Conservation (phyloP, 345 rosid genomes). For the Turritis glabra region DNA sequence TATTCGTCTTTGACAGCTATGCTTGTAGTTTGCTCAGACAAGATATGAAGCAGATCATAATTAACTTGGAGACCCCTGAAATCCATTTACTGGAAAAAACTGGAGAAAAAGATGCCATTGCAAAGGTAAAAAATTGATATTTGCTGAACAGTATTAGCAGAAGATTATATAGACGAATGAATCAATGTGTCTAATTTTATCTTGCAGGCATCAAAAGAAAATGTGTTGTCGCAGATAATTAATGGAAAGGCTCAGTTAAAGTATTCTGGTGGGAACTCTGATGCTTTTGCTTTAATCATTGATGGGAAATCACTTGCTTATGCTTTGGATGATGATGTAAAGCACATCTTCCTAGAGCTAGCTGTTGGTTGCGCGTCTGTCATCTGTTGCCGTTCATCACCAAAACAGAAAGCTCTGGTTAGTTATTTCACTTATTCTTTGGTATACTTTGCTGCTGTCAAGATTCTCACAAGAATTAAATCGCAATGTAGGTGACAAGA, state of each 20-base stretch:
- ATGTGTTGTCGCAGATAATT: slow-evolving; percentile 60
- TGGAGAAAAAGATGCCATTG: slow-evolving; percentile 59
- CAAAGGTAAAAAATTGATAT: slow-evolving; percentile 55
- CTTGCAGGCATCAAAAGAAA: slow-evolving; percentile 74
- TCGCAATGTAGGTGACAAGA: slow-evolving; percentile 73
- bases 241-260: slow-evolving; percentile 58
- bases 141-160: not conserved
- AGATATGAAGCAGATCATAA: slow-evolving; percentile 93
- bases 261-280: slow-evolving; percentile 53
- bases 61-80: slow-evolving; percentile 69
- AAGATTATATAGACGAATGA: not conserved
- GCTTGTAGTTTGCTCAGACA: slow-evolving; percentile 95
- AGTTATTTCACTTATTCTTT: slow-evolving; percentile 19
- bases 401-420: slow-evolving; percentile 95
- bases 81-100: slow-evolving; percentile 68
- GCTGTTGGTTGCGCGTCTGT: slow-evolving; percentile 88
- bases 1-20: slow-evolving; percentile 55
- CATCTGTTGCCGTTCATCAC: slow-evolving; percentile 96
- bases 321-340: slow-evolving; percentile 78
- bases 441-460: not conserved
- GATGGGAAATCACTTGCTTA: slow-evolving; percentile 95
- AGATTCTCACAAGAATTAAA: slow-evolving; percentile 15
- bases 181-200: not conserved
- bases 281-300: slow-evolving; percentile 80
- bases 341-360: slow-evolving; percentile 68